Conservation (phyloP, 2,329 filamentous ascomycete species). For the Beauveria sp. region DNA sequence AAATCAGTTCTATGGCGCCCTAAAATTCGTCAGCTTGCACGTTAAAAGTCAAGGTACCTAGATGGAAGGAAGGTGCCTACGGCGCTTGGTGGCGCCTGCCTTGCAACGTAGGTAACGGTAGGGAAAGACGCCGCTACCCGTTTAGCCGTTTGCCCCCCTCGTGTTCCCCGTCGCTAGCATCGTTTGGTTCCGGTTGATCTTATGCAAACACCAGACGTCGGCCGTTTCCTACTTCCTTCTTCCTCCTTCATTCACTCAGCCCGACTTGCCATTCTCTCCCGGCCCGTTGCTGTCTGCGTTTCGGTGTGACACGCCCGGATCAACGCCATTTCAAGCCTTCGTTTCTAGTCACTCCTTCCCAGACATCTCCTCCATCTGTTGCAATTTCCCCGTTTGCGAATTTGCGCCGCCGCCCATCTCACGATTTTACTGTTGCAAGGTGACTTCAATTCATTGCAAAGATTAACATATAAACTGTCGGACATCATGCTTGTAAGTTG, state of each 20-base stretch:
- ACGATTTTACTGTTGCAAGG: background rate
- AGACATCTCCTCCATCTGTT: background rate
- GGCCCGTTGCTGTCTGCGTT: constrained; percentile 18
- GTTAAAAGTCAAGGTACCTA: background rate
- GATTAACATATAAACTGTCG: background rate
- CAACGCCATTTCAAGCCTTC: constrained; percentile 2
- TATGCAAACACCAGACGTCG: background rate
- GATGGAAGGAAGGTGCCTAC: background rate
- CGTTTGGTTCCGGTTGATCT: background rate
- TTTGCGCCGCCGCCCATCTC: background rate
- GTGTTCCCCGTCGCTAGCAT: background rate
- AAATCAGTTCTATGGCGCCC: too few relatives aligned
- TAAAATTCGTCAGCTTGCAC: background rate
- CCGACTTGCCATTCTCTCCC: constrained; percentile 1
- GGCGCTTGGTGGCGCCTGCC: background rate
- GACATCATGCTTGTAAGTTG: constrained; percentile 11
- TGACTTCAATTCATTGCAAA: background rate
- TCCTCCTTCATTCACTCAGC: constrained; percentile 7
- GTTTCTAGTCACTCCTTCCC: constrained; percentile 18
- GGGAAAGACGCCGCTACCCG: background rate
- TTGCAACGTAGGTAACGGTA: background rate
- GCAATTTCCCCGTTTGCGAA: background rate
- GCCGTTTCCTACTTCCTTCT: background rate
- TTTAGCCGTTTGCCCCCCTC: background rate
- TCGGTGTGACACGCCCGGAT: background rate